Evolutionary conservation across 164 flowering plant species (phyloP), one percentile per base, ranked within the genome.

Genomic region (Aristolochia contorta): DNA sequence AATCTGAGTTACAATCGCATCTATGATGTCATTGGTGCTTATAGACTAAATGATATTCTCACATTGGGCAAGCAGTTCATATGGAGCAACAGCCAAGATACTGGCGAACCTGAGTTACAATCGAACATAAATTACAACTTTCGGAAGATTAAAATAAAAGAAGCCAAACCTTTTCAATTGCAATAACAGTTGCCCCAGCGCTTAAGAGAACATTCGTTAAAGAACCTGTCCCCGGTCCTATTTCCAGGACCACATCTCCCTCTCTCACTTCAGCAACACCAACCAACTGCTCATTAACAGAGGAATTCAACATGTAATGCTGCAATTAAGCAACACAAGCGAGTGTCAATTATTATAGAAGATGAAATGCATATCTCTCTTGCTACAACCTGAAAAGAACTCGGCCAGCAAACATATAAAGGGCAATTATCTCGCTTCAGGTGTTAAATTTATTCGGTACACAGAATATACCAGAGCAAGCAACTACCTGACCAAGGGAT

Each of bases 221-320:
- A 49, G 97, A 87, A 25, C 99, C 97, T 2, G 99, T 94, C 20
- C 99, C 97, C 12, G 96, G 96, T 37, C 99, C 99, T 57, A 94
- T 91, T 64, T 94, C 99, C 46, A 94, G 67, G 32, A 91, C 89
- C 37, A 85, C 65, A 66, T 91, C 96, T 21, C 96, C 94, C 50
- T 87, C 86, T 60, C 72, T 68, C 54, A 91, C 84, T 68, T 73
- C 66, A 12, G 96, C 92, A 2, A 77, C 85, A 51, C 32, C 56
- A 0, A 68, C 91, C 45, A 94, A 90, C 67, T 78, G 78, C 55
- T 89, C 91, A 59, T 94, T 91, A 23, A 91, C 69, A 12, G 75
- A 68, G 52, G 77, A 65, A 73, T 83, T 80, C 81, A 94, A 74
- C 99, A 94, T 89, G 70, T 89, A 91, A 81, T 94, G 97, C 96